Percentiles rank a stretch among this genome's conserved stretches.
phyloP scores from a whole-genome alignment of 1,139 yeast species.

The Meyerozyma sp. region DNA sequence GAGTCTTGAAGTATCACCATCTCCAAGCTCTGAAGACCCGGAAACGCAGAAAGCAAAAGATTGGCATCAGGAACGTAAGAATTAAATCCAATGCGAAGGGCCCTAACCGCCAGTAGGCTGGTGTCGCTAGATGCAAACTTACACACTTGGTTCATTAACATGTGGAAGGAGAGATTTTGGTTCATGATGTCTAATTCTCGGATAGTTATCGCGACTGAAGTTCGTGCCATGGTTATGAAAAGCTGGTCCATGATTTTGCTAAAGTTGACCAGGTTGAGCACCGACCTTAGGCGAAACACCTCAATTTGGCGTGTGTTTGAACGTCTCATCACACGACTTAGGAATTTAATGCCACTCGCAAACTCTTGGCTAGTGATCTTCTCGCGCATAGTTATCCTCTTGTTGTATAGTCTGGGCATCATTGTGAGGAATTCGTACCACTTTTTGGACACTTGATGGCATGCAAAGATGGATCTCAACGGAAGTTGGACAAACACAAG shows the following conservation, averaged over 20 bases:
- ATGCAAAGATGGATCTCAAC: not conserved
- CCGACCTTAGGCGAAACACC: not conserved
- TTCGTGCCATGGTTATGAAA: not conserved
- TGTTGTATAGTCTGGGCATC: not conserved
- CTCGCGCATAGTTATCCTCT: not conserved
- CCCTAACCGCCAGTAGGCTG: not conserved
- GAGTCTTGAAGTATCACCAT: not conserved
- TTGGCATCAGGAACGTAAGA: not conserved
- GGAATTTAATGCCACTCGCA: not conserved
- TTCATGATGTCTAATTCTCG: conserved; percentile 1
- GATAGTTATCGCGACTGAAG: not conserved
- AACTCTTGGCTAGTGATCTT: not conserved
- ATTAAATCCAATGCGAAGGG: not conserved
- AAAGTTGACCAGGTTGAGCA: not conserved
- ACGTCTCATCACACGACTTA: not conserved
- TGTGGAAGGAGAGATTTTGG: not conserved
- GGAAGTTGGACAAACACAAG: not conserved
- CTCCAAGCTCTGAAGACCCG: not conserved
- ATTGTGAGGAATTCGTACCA: not conserved
- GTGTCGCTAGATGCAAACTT: not conserved
- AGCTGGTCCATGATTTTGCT: not conserved
- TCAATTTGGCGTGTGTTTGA: not conserved
- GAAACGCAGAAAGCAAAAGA: not conserved
- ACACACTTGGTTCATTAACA: not conserved
- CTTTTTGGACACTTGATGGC: not conserved